These are phyloP conservation scores for Aleurites moluccanus DNA, from an alignment of 441 rosid species.

Conservation along the genomic window DNA sequence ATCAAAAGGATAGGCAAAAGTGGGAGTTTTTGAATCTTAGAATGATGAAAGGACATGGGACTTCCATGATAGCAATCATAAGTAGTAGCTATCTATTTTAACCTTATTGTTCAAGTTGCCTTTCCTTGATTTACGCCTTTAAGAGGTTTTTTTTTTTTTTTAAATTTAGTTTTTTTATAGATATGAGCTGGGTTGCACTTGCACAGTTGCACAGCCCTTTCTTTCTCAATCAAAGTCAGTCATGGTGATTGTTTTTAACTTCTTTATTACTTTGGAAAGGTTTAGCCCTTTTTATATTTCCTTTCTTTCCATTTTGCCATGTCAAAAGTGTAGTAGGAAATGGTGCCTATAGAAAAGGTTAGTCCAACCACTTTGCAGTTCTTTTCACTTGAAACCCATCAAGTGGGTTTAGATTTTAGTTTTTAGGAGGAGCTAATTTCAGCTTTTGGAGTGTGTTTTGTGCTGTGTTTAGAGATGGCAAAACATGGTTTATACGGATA, in stretches of 20 bases:
- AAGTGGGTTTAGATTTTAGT: conserved; percentile 5
- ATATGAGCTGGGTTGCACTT: conserved; percentile 50
- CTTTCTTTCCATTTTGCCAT: conserved; percentile 10
- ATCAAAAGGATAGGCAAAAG: not conserved
- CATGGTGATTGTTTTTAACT: not conserved
- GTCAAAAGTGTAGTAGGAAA: not conserved
- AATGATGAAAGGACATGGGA: conserved; percentile 22
- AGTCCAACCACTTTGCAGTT: conserved; percentile 8
- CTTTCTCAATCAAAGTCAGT: not conserved
- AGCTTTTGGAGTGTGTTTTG: not conserved
- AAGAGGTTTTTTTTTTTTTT: conserved; percentile 19
- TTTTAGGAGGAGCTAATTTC: not conserved
- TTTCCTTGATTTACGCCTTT: conserved; percentile 50
- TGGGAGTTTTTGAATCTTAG: not conserved
- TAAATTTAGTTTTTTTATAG: not conserved
- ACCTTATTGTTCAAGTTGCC: conserved; percentile 8
- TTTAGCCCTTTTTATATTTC: not conserved
- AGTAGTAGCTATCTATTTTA: not conserved
- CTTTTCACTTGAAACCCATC: not conserved
- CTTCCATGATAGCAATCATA: conserved; percentile 21
- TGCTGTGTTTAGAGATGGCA: not conserved
- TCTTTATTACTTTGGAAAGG: not conserved
- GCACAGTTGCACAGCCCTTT: not conserved
- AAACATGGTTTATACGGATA: not conserved
- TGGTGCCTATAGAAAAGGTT: not conserved